Percentiles rank a stretch among this genome's conserved stretches.
phyloP scores from a whole-genome alignment of 768 basidiomycete genomes.

The Suillus occidentalis region DNA sequence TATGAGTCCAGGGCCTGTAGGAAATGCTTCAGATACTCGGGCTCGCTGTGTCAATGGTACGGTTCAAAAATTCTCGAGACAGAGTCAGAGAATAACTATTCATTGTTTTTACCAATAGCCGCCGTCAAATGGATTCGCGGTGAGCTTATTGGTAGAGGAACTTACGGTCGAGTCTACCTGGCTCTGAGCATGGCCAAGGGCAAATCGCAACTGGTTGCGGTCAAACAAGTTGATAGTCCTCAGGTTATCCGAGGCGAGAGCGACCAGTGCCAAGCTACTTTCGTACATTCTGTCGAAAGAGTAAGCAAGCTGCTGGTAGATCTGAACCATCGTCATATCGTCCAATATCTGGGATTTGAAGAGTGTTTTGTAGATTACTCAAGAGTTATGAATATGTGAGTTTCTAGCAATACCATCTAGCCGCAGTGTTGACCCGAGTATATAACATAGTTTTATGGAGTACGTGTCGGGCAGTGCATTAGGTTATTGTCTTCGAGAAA shows the following conservation, averaged over 20 bases:
- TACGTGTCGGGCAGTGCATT: conserved; percentile 98
- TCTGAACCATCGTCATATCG: conserved; percentile 95
- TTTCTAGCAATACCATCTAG: conserved; percentile 16
- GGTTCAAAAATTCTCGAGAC: background rate
- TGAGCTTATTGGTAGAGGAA: conserved; percentile 95
- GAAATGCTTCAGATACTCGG: background rate
- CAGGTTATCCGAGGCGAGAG: conserved; percentile 90
- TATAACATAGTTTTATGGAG: conserved; percentile 79
- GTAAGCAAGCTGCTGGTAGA: conserved; percentile 97
- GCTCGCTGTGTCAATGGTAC: conserved; percentile 1
- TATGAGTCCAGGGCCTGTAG: background rate
- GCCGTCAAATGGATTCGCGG: conserved; percentile 98
- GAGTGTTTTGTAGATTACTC: conserved; percentile 64
- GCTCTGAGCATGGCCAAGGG: conserved; percentile 94
- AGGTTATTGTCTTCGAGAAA: conserved; percentile 83
- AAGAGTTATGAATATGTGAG: conserved; percentile 88
- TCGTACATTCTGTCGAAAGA: conserved; percentile 89
- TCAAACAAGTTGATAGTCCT: conserved; percentile 98
- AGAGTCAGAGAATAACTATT: background rate
- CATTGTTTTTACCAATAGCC: conserved; percentile 47
- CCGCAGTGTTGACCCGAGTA: conserved; percentile 1
- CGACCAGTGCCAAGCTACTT: conserved; percentile 78
- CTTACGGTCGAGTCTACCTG: conserved; percentile 94
- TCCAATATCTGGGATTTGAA: conserved; percentile 95
- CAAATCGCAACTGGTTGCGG: conserved; percentile 93